These are phyloP conservation scores for Vigna unguiculata DNA, from an alignment of 306 rosid genomes.

Conservation along the genomic window DNA sequence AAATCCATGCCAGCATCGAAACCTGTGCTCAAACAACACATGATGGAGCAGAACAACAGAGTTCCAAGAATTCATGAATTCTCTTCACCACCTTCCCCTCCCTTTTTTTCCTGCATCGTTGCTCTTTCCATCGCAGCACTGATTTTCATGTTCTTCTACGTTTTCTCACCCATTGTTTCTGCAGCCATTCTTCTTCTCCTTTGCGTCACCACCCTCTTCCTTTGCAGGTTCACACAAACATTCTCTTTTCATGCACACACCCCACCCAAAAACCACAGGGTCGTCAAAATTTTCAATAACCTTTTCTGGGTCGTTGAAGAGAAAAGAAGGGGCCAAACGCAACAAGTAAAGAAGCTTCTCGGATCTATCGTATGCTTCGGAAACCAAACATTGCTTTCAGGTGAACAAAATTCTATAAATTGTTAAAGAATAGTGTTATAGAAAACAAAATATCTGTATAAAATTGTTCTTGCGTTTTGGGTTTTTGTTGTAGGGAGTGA, in stretches of 20 bases:
- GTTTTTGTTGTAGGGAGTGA: slow-evolving; percentile 6
- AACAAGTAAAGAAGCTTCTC: not conserved
- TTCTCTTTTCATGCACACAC: not conserved
- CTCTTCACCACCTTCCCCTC: slow-evolving; percentile 34
- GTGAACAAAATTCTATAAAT: too few species aligned
- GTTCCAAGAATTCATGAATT: not conserved
- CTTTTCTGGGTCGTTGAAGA: slow-evolving; percentile 31
- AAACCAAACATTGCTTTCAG: not conserved
- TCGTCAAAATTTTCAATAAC: slow-evolving; percentile 12
- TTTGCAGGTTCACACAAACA: not conserved
- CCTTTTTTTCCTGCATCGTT: not conserved
- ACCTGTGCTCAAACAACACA: not conserved
- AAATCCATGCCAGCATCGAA: not conserved
- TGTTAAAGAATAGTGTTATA: too few species aligned
- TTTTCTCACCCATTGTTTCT: not conserved
- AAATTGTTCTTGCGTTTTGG: too few species aligned
- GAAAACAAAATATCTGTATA: too few species aligned
- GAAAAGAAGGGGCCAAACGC: not conserved
- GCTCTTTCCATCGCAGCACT: slow-evolving; percentile 2
- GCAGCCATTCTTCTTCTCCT: not conserved
- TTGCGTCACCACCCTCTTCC: not conserved
- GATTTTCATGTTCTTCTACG: not conserved
- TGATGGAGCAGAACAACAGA: slow-evolving; percentile 22
- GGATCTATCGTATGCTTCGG: slow-evolving; percentile 12
- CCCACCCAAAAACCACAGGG: slow-evolving; percentile 19